Base-by-base conservation (phyloP, 768 basidiomycete species). In the Porphyrellus cyaneotinctus region DNA sequence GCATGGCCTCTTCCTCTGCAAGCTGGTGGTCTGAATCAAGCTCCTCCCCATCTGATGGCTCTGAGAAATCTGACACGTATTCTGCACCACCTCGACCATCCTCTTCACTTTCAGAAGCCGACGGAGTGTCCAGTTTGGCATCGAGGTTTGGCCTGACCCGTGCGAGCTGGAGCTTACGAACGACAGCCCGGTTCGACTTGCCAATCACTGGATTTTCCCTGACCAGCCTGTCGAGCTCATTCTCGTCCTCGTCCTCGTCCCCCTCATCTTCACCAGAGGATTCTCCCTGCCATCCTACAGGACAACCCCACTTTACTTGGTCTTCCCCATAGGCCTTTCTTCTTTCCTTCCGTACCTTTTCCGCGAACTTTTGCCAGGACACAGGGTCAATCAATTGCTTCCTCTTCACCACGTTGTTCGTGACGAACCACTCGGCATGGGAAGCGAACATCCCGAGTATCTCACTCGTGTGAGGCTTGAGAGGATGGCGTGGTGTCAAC, bases 31-130 rank as follows among this genome's bases (percentile, higher is more conserved):
- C 66, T 42, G 75, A 71, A 38, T 75, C 75, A 2, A 75, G 66
- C n/a, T 67, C 72, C 7, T 75, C 70, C 13, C 67, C 69, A 20
- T 78, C 75, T 5, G 81, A 81, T 8, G 65, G 60, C n/a, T 77
- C 75, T 12, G 78, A 79, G 61, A 84, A 85, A 59, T 85, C 83
- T 0, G 79, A 73, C 60, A 79, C 81, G 56, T 84, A 84, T 12
- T 36, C 60, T 62, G 70, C 43, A 60, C 44, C 47, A 14, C 43
- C 48, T n/a, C 35, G 49, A 22, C 35, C 33, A 13, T 43, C 57
- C 22, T 17, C 52, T 1, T 70, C 69, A 13, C 61, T 60, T 2
- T 24, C 64, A 31, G 70, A 63, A 14, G 31, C 55, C 2, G 66
- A 65, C 10, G 57, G 58, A 33, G 47, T 23, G 13, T 8, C 47